Evolutionary conservation across 2,329 filamentous ascomycete genomes (phyloP).

Genomic region (Calonectria pseudoturangicola): DNA sequence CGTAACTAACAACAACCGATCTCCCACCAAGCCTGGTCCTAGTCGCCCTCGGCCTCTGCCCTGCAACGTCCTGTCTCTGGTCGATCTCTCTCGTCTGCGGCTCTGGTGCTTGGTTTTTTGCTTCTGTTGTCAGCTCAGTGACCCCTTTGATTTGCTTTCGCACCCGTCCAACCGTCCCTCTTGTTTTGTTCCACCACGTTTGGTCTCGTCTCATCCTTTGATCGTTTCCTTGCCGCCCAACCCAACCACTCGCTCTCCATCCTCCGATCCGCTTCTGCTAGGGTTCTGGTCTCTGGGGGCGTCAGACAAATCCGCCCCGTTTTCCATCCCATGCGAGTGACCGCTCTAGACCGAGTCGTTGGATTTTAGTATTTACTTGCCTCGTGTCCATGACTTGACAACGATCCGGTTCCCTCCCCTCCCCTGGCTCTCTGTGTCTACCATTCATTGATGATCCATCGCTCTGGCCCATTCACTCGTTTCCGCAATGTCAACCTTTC

Average conservation of each 20-base stretch:
- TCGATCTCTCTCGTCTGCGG: slow-evolving; percentile 21
- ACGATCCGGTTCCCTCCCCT: background rate
- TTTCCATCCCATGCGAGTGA: slow-evolving; percentile 35
- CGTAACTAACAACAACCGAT: slow-evolving; percentile 25
- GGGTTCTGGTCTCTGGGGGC: slow-evolving; percentile 46
- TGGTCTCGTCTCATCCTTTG: slow-evolving; percentile 46
- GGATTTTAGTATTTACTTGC: slow-evolving; percentile 53
- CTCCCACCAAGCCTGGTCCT: slow-evolving; percentile 33
- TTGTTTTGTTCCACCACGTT: slow-evolving; percentile 39
- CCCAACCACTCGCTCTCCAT: slow-evolving; percentile 45
- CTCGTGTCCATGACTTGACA: slow-evolving; percentile 47
- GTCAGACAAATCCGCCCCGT: slow-evolving; percentile 51
- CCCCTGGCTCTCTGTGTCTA: slow-evolving; percentile 23
- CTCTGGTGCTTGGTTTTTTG: slow-evolving; percentile 27
- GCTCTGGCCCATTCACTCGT: slow-evolving; percentile 67
- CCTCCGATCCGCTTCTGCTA: slow-evolving; percentile 45
- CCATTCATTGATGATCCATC: slow-evolving; percentile 39
- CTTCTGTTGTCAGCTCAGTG: slow-evolving; percentile 36
- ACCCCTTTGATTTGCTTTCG: slow-evolving; percentile 20
- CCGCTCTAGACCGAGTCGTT: slow-evolving; percentile 37
- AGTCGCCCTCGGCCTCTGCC: slow-evolving; percentile 34
- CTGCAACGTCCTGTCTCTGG: slow-evolving; percentile 43
- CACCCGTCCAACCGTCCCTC: slow-evolving; percentile 1
- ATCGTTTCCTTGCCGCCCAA: slow-evolving; percentile 35
- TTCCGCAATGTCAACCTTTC: slow-evolving; percentile 75